Percentiles rank a stretch among this genome's conserved stretches.
phyloP scores from a whole-genome alignment of 129 eudicot genomes.

The Deinandra increscens region DNA sequence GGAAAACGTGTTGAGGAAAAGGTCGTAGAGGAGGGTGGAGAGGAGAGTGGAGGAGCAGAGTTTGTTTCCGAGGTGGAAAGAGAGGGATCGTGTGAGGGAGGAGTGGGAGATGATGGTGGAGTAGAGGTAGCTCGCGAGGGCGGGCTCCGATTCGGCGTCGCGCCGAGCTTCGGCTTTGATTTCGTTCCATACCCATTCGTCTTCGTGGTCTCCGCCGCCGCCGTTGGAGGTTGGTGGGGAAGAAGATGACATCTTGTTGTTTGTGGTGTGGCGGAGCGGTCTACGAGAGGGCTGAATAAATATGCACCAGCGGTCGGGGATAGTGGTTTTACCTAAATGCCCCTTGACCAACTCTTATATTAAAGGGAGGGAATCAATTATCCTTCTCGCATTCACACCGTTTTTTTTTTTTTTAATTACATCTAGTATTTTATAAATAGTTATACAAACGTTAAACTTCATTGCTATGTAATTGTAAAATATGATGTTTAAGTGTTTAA shows the following conservation, averaged over 20 bases:
- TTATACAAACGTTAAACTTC: too few relatives aligned
- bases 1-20: conserved; percentile 47
- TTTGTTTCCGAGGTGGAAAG: conserved; percentile 60
- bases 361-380: too few relatives aligned
- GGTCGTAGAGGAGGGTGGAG: conserved; percentile 49
- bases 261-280: conserved; percentile 21
- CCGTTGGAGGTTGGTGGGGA: conserved; percentile 21
- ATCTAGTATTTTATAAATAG: too few relatives aligned
- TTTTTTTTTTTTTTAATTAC: too few relatives aligned
- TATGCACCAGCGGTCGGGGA: not conserved
- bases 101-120: conserved; percentile 62
- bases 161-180: conserved; percentile 59
- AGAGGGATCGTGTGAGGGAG: conserved; percentile 48
- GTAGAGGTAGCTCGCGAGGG: conserved; percentile 60
- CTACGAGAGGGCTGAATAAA: conserved; percentile 3
- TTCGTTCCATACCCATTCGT: conserved; percentile 48
- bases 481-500: too few relatives aligned
- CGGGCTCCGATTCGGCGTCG: conserved; percentile 70
- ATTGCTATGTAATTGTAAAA: too few relatives aligned
- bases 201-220: conserved; percentile 16
- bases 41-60: conserved; percentile 57
- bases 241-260: conserved; percentile 17
- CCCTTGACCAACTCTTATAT: not conserved
- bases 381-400: too few relatives aligned
- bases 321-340: not conserved